A percentile compares a stretch with the other conserved stretches of the same genome.
phyloP scores from a whole-genome alignment of 768 basidiomycete species.

The Amanita brunnescens region DNA sequence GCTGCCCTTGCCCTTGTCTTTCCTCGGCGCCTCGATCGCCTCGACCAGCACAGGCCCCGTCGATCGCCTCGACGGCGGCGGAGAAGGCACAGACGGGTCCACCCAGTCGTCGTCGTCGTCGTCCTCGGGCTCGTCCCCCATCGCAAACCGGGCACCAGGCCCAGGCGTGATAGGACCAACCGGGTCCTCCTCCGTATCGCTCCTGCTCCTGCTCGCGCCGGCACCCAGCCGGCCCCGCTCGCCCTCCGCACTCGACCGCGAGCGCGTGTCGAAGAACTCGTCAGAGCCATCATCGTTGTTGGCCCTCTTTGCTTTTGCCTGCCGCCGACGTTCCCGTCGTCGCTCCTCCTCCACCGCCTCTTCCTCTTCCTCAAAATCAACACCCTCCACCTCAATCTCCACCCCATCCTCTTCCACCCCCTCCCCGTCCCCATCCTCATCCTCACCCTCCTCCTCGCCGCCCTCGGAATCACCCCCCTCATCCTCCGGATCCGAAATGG shows the following conservation, averaged over 20 bases:
- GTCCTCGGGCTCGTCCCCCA: too few relatives aligned
- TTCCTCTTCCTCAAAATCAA: slow-evolving; percentile 10
- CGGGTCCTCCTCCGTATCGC: slow-evolving; percentile 60
- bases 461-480: slow-evolving; percentile 35
- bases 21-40: too few relatives aligned
- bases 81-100: slow-evolving; percentile 46
- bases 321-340: slow-evolving; percentile 9
- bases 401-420: slow-evolving; percentile 15
- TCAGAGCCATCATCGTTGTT: slow-evolving; percentile 34
- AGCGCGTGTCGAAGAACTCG: slow-evolving; percentile 46
- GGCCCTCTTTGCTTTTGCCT: slow-evolving; percentile 18
- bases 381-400: slow-evolving; percentile 17
- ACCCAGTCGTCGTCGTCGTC: slow-evolving; percentile 61
- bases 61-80: slow-evolving; percentile 9
- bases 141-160: slow-evolving; percentile 34
- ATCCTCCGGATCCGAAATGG: slow-evolving; percentile 74
- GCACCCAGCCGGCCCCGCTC: slow-evolving; percentile 15
- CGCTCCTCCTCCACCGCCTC: slow-evolving; percentile 10
- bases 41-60: neutral
- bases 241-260: slow-evolving; percentile 19
- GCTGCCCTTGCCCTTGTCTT: too few relatives aligned
- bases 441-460: slow-evolving; percentile 13
- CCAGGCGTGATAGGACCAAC: slow-evolving; percentile 66
- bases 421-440: slow-evolving; percentile 15
- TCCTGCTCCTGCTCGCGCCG: slow-evolving; percentile 22